Evolutionary conservation across 2,329 filamentous ascomycete species (phyloP).

Genomic region (Cercospora sojina): DNA sequence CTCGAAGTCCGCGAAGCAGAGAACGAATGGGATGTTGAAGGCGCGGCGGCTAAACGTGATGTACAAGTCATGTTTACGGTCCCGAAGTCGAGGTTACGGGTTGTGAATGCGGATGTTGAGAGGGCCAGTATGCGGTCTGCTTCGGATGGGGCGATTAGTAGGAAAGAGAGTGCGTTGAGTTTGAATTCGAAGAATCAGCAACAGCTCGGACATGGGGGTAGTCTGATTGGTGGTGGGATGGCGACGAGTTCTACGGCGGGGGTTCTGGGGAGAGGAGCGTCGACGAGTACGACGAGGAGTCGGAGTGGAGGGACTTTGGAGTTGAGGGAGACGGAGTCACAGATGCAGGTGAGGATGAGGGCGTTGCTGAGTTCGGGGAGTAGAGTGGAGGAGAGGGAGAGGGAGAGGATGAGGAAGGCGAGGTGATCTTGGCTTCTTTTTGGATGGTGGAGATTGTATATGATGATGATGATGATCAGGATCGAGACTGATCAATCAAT

Average conservation of each 20-base stretch:
- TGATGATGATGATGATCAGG: background rate
- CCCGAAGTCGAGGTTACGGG: constrained; percentile 77
- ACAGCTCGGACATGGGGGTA: no score
- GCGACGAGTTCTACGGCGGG: background rate
- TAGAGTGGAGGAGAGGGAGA: constrained; percentile 1
- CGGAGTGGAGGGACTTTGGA: constrained; percentile 20
- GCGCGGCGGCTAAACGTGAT: constrained; percentile 47
- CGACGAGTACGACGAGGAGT: constrained; percentile 18
- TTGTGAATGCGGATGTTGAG: constrained; percentile 75
- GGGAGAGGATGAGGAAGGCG: background rate
- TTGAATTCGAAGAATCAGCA: background rate
- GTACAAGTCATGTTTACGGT: constrained; percentile 83
- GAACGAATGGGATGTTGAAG: constrained; percentile 53
- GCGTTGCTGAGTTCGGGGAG: constrained; percentile 2
- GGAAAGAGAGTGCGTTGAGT: constrained; percentile 21
- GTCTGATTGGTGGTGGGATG: background rate
- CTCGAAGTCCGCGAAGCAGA: constrained; percentile 37
- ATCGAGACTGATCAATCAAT: background rate
- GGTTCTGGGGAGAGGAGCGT: constrained; percentile 19
- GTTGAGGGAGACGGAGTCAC: constrained; percentile 7
- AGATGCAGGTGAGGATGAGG: constrained; percentile 9
- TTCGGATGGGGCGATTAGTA: constrained; percentile 33
- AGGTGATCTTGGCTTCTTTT: background rate
- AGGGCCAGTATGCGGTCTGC: constrained; percentile 39
- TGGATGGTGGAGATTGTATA: background rate